These are phyloP conservation scores for Senna siamea DNA, from an alignment of 306 rosid genomes.

Conservation along the genomic window DNA sequence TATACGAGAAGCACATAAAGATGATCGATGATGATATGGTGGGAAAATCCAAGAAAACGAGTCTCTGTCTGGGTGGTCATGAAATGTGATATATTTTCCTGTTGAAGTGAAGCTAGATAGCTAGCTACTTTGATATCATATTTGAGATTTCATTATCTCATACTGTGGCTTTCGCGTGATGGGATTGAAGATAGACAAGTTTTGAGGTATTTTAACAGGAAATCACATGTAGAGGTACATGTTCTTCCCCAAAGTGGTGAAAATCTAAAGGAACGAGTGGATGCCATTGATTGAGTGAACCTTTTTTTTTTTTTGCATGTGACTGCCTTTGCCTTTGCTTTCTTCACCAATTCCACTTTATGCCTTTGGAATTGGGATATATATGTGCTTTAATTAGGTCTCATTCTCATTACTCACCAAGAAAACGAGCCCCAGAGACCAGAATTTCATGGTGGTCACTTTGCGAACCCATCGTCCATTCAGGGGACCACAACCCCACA, in stretches of 20 bases:
- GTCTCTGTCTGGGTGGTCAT: neutral
- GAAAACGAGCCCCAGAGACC: conserved; percentile 30
- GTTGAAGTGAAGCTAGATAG: no score
- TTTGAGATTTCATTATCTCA: neutral
- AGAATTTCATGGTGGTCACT: conserved; percentile 44
- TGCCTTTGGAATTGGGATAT: conserved; percentile 25
- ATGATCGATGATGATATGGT: neutral
- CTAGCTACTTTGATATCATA: neutral
- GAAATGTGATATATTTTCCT: no score
- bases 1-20: neutral
- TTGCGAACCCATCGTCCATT: neutral
- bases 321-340: conserved; percentile 22
- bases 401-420: neutral
- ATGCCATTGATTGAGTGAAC: conserved; percentile 12
- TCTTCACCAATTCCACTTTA: conserved; percentile 33
- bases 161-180: conserved; percentile 13
- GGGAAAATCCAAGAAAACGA: neutral
- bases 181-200: conserved; percentile 4
- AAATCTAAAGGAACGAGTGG: conserved; percentile 22
- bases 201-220: conserved; percentile 14
- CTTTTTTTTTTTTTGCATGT: neutral
- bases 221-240: neutral
- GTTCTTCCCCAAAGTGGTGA: conserved; percentile 6
- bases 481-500: conserved; percentile 42
- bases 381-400: no score